A percentile compares a stretch with the other conserved stretches of the same genome.
These are phyloP conservation scores for Amanita rimosa DNA, from an alignment of 768 basidiomycete species.

Conservation along the genomic window DNA sequence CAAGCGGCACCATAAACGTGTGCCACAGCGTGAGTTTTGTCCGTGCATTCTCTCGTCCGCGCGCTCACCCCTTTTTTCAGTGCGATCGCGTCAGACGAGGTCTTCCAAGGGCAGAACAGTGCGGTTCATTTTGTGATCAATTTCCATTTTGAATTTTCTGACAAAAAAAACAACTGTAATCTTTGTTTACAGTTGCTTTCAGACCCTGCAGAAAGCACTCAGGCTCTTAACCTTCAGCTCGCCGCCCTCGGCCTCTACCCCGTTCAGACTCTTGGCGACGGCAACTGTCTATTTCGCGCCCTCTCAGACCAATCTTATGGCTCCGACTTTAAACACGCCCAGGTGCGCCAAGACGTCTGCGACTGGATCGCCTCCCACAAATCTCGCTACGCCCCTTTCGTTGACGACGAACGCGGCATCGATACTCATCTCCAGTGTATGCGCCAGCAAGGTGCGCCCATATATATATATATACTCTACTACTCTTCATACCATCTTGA, in stretches of 20 bases:
- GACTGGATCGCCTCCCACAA: slow-evolving; percentile 67
- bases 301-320: slow-evolving; percentile 84
- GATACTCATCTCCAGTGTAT: slow-evolving; percentile 66
- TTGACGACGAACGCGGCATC: slow-evolving; percentile 73
- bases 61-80: slow-evolving; percentile 10
- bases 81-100: slow-evolving; percentile 27
- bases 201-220: slow-evolving; percentile 54
- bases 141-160: slow-evolving; percentile 4
- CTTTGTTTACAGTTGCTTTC: slow-evolving; percentile 25
- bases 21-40: slow-evolving; percentile 4
- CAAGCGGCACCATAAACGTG: slow-evolving; percentile 6
- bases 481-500: slow-evolving; percentile 2
- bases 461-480: neutral
- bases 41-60: neutral
- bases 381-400: slow-evolving; percentile 74
- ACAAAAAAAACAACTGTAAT: slow-evolving; percentile 6
- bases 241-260: slow-evolving; percentile 75
- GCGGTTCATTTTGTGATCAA: slow-evolving; percentile 3
- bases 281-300: slow-evolving; percentile 90
- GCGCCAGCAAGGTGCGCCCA: slow-evolving; percentile 57
- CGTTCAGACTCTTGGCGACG: slow-evolving; percentile 79
- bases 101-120: slow-evolving; percentile 26
- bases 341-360: slow-evolving; percentile 67
- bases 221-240: slow-evolving; percentile 62
- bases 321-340: slow-evolving; percentile 53